A percentile compares a stretch with the other conserved stretches of the same genome.
Evolutionary conservation across 2,329 filamentous ascomycete species (phyloP).

Genomic region (Arthroderma uncinatum): DNA sequence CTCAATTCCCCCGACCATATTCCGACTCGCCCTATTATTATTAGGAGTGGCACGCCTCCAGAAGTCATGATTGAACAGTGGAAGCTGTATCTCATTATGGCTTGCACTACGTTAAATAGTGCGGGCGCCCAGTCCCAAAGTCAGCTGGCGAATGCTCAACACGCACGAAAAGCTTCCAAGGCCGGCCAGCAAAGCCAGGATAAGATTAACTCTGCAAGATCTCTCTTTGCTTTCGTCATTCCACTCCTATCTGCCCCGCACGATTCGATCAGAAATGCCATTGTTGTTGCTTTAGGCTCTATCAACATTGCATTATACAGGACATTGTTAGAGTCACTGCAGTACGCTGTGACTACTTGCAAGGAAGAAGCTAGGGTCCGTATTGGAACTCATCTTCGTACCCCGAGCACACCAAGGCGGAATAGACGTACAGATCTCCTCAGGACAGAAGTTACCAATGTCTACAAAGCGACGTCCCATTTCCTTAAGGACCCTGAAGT

Average conservation of each 20-base stretch:
- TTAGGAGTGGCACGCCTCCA: constrained; percentile 45
- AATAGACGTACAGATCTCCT: constrained; percentile 77
- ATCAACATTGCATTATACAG: constrained; percentile 93
- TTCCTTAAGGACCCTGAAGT: constrained; percentile 71
- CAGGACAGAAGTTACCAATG: constrained; percentile 87
- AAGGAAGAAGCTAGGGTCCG: constrained; percentile 79
- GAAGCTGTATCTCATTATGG: constrained; percentile 95
- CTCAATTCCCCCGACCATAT: constrained; percentile 27
- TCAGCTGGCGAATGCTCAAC: constrained; percentile 54
- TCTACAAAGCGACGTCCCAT: constrained; percentile 87
- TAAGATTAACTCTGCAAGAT: constrained; percentile 77
- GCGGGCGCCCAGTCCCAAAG: constrained; percentile 54
- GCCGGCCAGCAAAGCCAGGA: constrained; percentile 53
- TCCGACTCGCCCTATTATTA: constrained; percentile 31
- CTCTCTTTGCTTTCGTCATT: constrained; percentile 83
- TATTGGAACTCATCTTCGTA: constrained; percentile 65
- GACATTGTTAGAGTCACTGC: constrained; percentile 77
- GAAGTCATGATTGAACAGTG: constrained; percentile 91
- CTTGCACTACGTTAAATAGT: constrained; percentile 86
- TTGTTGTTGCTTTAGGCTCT: constrained; percentile 81
- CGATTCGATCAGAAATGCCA: constrained; percentile 72
- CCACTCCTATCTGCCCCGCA: constrained; percentile 74
- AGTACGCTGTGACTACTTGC: constrained; percentile 73
- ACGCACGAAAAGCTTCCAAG: constrained; percentile 70
- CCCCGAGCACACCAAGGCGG: constrained; percentile 66